phyloP scores from a whole-genome alignment of 108 stramenopile species.

The Aurantiochytrium sp. region DNA sequence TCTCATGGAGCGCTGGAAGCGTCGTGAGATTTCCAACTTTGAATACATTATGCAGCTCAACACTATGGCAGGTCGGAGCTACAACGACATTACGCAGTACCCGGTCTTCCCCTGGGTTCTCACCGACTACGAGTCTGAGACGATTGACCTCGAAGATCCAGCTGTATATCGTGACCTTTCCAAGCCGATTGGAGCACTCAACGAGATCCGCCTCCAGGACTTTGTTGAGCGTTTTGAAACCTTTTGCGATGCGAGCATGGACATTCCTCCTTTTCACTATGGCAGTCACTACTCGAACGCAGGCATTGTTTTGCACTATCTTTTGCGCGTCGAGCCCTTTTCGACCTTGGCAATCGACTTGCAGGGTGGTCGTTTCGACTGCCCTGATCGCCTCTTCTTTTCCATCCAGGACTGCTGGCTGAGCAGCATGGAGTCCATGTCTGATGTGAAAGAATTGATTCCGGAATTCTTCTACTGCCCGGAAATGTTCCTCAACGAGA shows the following conservation, averaged over 20 bases:
- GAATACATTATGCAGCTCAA: conserved; percentile 91
- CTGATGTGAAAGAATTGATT: conserved; percentile 83
- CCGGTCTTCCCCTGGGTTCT: conserved; percentile 98
- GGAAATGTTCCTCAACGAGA: conserved; percentile 75
- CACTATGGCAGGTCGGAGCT: conserved; percentile 83
- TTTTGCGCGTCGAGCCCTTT: conserved; percentile 90
- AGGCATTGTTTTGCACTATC: conserved; percentile 88
- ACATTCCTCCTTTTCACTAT: conserved; percentile 94
- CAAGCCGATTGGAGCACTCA: conserved; percentile 92
- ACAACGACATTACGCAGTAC: conserved; percentile 95
- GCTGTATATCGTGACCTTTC: conserved; percentile 78
- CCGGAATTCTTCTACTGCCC: conserved; percentile 66
- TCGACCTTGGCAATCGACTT: conserved; percentile 77
- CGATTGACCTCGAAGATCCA: conserved; percentile 73
- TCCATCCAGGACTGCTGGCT: conserved; percentile 74
- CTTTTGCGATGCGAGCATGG: conserved; percentile 69
- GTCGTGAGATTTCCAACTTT: conserved; percentile 72
- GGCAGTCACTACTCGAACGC: conserved; percentile 94
- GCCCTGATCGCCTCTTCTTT: conserved; percentile 88
- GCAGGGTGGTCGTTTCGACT: conserved; percentile 92
- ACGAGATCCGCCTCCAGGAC: conserved; percentile 75
- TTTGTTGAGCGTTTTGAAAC: conserved; percentile 81
- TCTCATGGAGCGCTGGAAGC: conserved; percentile 39
- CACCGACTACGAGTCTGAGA: conserved; percentile 73
- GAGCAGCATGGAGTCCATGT: conserved; percentile 62